phyloP scores from a whole-genome alignment of 1,284 basidiomycete genomes.

The Singerocomus inundabilis region DNA sequence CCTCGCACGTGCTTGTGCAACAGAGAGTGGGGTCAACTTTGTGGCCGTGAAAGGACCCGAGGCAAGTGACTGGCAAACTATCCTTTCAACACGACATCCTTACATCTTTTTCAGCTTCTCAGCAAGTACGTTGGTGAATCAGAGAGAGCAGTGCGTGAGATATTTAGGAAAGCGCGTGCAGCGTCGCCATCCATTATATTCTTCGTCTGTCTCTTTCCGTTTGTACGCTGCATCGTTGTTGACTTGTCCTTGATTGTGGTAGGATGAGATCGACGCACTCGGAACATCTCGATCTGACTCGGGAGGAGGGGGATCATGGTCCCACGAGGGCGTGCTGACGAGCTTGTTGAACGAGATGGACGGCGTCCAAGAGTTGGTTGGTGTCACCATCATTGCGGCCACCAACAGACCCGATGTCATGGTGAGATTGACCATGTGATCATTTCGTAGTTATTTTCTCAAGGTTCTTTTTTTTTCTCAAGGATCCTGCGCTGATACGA shows the following conservation, averaged over 20 bases:
- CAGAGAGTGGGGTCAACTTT: conserved; percentile 95
- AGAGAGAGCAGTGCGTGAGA: conserved; percentile 90
- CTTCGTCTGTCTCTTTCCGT: conserved; percentile 61
- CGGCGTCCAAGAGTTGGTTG: conserved; percentile 89
- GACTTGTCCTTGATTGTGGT: not conserved
- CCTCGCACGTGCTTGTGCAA: conserved; percentile 90
- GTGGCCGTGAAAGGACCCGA: conserved; percentile 98
- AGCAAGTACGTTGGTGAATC: conserved; percentile 99
- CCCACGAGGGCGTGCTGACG: conserved; percentile 88
- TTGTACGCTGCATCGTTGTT: not conserved
- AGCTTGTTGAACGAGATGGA: conserved; percentile 98
- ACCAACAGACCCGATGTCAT: conserved; percentile 95
- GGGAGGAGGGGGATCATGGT: conserved; percentile 44
- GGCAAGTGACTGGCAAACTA: conserved; percentile 42
- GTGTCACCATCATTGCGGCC: conserved; percentile 93
- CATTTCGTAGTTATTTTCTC: not conserved
- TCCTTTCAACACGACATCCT: not conserved
- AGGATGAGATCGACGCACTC: conserved; percentile 98
- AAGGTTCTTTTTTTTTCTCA: not conserved
- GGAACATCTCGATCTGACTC: conserved; percentile 76
- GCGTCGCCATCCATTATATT: conserved; percentile 95
- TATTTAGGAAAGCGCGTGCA: conserved; percentile 92
- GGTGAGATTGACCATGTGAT: conserved; percentile 45
- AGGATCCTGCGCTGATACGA: conserved; percentile 95
- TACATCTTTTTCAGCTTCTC: conserved; percentile 58